These are phyloP conservation scores for Lindgomyces ingoldianus DNA, from an alignment of 495 filamentous ascomycete species.

Conservation along the genomic window DNA sequence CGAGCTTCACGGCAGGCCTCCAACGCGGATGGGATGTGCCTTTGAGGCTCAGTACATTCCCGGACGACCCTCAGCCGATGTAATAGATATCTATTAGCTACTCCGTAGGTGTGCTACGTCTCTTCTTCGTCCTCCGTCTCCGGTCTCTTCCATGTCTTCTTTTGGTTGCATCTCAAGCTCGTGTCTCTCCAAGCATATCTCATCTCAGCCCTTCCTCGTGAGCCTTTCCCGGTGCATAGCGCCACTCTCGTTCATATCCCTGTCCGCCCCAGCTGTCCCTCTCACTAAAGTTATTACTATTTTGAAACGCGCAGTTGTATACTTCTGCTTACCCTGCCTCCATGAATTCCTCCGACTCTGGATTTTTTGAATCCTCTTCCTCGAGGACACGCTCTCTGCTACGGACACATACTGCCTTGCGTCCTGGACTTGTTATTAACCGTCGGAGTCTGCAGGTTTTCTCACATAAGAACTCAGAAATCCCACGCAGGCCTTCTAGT, in stretches of 20 bases:
- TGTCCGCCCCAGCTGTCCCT: constrained; percentile 2
- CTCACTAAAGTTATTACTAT: constrained; percentile 26
- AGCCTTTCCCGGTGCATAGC: background rate
- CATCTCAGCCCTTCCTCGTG: constrained; percentile 5
- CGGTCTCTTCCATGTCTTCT: background rate
- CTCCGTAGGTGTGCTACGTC: background rate
- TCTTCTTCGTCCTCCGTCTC: background rate
- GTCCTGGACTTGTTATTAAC: background rate
- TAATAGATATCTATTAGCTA: background rate
- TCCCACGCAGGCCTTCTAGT: background rate
- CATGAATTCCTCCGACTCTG: constrained; percentile 20
- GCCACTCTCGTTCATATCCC: constrained; percentile 2
- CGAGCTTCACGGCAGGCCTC: background rate
- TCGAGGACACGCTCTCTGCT: constrained; percentile 24
- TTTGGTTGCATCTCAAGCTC: no score
- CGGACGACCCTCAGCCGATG: background rate
- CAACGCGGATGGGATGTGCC: background rate
- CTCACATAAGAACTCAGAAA: constrained; percentile 9
- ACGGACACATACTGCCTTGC: background rate
- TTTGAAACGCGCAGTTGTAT: constrained; percentile 31
- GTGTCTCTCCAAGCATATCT: constrained; percentile 10
- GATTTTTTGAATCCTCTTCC: constrained; percentile 15
- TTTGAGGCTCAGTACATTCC: background rate
- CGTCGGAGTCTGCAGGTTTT: constrained; percentile 11
- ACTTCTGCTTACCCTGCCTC: constrained; percentile 21